Percentiles rank a stretch among this genome's conserved stretches.
These are phyloP conservation scores for Yamadazyma sp. DNA, from an alignment of 805 yeast genomes.

Conservation along the genomic window DNA sequence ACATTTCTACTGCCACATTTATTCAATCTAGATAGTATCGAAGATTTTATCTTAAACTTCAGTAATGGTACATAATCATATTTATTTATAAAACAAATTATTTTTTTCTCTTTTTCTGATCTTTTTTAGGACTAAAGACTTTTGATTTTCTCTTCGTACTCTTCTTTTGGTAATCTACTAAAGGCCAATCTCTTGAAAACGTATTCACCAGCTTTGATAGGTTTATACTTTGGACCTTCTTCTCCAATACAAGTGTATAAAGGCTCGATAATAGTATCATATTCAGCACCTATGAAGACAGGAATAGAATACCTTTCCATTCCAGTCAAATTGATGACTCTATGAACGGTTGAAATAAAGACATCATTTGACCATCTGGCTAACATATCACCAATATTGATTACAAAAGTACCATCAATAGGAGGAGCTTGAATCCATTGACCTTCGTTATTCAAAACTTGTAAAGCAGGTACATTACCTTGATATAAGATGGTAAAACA, in stretches of 20 bases:
- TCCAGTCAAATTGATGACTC: conserved; percentile 10
- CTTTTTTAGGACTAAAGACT: too few species aligned
- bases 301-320: conserved; percentile 14
- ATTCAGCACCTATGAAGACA: conserved; percentile 12
- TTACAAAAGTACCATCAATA: conserved; percentile 10
- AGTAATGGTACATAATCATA: too few species aligned
- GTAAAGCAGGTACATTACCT: conserved; percentile 11
- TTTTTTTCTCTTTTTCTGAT: too few species aligned
- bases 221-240: conserved; percentile 11
- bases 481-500: conserved; percentile 13
- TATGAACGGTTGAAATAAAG: conserved; percentile 13
- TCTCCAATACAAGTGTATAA: conserved; percentile 10
- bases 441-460: conserved; percentile 11
- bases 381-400: conserved; percentile 15
- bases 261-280: conserved; percentile 11
- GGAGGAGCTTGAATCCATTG: conserved; percentile 13
- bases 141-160: conserved; percentile 12
- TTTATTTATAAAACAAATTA: too few species aligned
- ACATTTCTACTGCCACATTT: conserved; percentile 8
- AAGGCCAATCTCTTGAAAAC: conserved; percentile 13
- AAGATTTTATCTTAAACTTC: conserved; percentile 7
- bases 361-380: conserved; percentile 15
- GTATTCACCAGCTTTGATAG: conserved; percentile 13
- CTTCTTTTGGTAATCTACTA: conserved; percentile 9
- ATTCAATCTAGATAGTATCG: conserved; percentile 8